Evolutionary conservation across 768 basidiomycete genomes (phyloP), one percentile per base, ranked within the genome.

Genomic region (Leccinum olivaceopallidum): DNA sequence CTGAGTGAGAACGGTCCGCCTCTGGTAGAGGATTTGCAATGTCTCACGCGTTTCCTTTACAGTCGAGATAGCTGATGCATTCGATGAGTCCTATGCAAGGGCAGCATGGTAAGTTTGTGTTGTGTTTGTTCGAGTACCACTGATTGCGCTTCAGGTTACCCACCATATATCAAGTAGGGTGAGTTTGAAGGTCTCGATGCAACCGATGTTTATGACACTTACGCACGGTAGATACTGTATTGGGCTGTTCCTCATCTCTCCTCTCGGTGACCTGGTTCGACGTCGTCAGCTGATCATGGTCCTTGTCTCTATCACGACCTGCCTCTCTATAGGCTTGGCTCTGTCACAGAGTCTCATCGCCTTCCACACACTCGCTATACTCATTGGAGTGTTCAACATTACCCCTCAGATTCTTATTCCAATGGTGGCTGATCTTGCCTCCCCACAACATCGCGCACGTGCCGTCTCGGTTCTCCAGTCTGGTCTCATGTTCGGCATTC

Each of bases 141-240:
- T 66, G 13, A 72, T n/a, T 5, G 36, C 10, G 14, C 18, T 48
- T 48, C 62, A 86, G 83, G 61, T 83, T 89, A 48, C 86, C 87
- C 1, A 86, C 88, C 1, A 78, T 89, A 24, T 74, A 87, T 30
- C 88, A 89, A 70, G 85, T 82, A 14, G 88, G 88, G 86, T 87
- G 68, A 52, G 75, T 67, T 6, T 32, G 3, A 3, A 20, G 8
- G 2, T 20, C 18, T 39, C 34, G 34, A 51, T 18, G 28, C 8
- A 32, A 20, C 10, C 18, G 3, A 8, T 20, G 34, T 20, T 55
- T 5, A 62, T 14, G 13, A 28, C 9, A 8, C 26, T 57, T 12
- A 26, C 10, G 13, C 16, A 22, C 30, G 26, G 24, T 18, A 53
- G 47, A 8, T 63, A 60, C 42, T 57, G 59, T 18, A 57, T 72